Conservation (phyloP, 2,329 filamentous ascomycete genomes). For the Sodiomyces alkalinus region DNA sequence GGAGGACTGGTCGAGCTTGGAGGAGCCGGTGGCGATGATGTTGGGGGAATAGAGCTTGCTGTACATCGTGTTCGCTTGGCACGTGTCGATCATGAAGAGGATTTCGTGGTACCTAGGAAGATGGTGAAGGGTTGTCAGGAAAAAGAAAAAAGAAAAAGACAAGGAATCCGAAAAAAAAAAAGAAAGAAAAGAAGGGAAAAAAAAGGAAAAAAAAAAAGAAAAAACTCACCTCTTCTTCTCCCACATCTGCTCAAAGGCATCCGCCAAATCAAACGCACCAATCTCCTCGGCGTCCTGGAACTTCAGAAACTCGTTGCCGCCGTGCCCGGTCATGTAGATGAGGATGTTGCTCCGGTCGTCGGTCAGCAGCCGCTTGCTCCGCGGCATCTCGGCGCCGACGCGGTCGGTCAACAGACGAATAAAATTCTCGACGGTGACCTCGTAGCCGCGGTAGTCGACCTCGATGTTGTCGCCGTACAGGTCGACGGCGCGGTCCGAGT, state of each 20-base stretch:
- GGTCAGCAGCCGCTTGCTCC: constrained; percentile 84
- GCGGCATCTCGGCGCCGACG: constrained; percentile 84
- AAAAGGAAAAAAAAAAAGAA: too few species aligned
- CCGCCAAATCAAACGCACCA: constrained; percentile 84
- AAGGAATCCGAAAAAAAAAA: too few species aligned
- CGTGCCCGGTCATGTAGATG: constrained; percentile 98
- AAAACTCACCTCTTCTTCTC: constrained; percentile 84
- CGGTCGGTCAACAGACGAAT: constrained; percentile 90
- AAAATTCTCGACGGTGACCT: constrained; percentile 98
- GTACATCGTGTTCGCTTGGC: constrained; percentile 99
- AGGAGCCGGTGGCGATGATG: constrained; percentile 94
- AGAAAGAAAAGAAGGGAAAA: too few species aligned
- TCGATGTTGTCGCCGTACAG: constrained; percentile 98
- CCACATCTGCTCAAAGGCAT: constrained; percentile 99
- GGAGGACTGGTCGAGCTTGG: constrained; percentile 85
- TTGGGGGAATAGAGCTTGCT: constrained; percentile 96
- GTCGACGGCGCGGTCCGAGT: constrained; percentile 88
- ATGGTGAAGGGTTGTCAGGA: too few species aligned
- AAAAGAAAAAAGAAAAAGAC: too few species aligned
- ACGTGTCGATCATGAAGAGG: constrained; percentile 99
- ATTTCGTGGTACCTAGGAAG: constrained; percentile 72
- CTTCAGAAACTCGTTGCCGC: constrained; percentile 94
- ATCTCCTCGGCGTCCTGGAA: constrained; percentile 98
- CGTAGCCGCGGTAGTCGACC: constrained; percentile 94
- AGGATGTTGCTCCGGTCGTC: constrained; percentile 94